Percentiles rank a stretch among this genome's conserved stretches.
Conservation (phyloP, 768 basidiomycete genomes). For the Phylloporus rhodoxanthus region DNA sequence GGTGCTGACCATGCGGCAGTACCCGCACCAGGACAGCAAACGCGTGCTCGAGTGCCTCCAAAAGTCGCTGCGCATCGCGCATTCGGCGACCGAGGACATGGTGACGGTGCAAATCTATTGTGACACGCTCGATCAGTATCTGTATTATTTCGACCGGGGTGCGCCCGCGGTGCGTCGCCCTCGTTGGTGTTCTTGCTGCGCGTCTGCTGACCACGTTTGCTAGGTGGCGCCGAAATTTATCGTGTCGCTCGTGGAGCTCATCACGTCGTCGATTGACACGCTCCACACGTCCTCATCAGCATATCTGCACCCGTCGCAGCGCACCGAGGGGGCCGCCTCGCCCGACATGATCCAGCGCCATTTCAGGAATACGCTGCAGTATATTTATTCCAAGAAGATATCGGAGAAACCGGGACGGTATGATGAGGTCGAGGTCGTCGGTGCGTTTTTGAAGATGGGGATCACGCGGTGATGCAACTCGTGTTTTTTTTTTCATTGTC, state of each 20-base stretch:
- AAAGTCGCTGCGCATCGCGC: constrained; percentile 92
- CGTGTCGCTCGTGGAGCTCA: constrained; percentile 92
- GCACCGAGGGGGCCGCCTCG: constrained; percentile 87
- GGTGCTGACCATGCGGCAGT: constrained; percentile 35
- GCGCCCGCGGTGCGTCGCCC: constrained; percentile 70
- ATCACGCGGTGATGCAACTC: constrained; percentile 42
- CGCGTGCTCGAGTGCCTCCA: constrained; percentile 96
- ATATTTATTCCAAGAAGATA: constrained; percentile 74
- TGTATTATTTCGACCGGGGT: constrained; percentile 92
- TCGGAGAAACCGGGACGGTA: constrained; percentile 43
- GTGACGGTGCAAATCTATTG: constrained; percentile 95
- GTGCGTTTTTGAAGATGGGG: constrained; percentile 87
- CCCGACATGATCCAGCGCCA: constrained; percentile 93
- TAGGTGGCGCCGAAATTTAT: constrained; percentile 93
- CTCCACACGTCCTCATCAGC: constrained; percentile 58
- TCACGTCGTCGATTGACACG: constrained; percentile 89
- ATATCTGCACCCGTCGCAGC: constrained; percentile 83
- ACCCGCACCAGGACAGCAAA: constrained; percentile 90
- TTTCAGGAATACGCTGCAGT: constrained; percentile 83
- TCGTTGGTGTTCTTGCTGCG: no score
- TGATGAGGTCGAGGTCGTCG: constrained; percentile 85
- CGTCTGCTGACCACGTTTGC: background rate
- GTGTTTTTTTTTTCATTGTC: background rate
- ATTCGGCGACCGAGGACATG: constrained; percentile 94
- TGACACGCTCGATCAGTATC: constrained; percentile 91